phyloP scores from a whole-genome alignment of 2,329 filamentous ascomycete genomes.

The Fusarium incarnatum region DNA sequence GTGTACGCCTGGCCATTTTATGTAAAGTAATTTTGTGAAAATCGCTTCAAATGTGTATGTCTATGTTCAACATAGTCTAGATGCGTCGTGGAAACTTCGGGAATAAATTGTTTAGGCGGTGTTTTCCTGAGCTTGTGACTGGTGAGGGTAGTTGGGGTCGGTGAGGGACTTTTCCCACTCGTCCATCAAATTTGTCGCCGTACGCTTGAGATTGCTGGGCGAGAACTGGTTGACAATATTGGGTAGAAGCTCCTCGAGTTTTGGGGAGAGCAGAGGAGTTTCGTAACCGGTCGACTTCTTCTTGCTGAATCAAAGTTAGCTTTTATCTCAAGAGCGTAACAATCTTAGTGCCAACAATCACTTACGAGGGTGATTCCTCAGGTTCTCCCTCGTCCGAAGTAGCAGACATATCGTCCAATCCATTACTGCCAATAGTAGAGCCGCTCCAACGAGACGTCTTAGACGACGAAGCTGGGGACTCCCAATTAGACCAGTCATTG shows the following conservation, averaged over 20 bases:
- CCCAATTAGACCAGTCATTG: conserved; percentile 75
- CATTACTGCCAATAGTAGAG: conserved; percentile 62
- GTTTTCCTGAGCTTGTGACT: conserved; percentile 51
- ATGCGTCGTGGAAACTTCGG: conserved; percentile 28
- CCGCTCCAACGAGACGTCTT: conserved; percentile 73
- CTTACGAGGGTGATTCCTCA: conserved; percentile 62
- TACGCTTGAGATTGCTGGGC: conserved; percentile 82
- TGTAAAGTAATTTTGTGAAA: conserved; percentile 26
- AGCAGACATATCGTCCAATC: conserved; percentile 57
- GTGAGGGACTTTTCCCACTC: conserved; percentile 81
- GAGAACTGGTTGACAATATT: conserved; percentile 77
- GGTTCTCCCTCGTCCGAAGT: conserved; percentile 63
- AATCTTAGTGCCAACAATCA: conserved; percentile 25
- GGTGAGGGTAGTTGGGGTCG: conserved; percentile 46
- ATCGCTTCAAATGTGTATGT: conserved; percentile 37
- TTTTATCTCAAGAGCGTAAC: neutral
- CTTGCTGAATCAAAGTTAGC: conserved; percentile 46
- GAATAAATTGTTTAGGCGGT: conserved; percentile 34
- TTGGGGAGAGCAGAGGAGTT: conserved; percentile 53
- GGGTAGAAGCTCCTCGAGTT: conserved; percentile 71
- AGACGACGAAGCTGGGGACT: conserved; percentile 61
- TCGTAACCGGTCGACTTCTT: conserved; percentile 50
- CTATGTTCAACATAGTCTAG: conserved; percentile 35
- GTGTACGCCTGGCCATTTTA: conserved; percentile 27
- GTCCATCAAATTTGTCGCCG: conserved; percentile 86